Conservation (phyloP, 768 basidiomycete species). For the Phylloporus arenicola region DNA sequence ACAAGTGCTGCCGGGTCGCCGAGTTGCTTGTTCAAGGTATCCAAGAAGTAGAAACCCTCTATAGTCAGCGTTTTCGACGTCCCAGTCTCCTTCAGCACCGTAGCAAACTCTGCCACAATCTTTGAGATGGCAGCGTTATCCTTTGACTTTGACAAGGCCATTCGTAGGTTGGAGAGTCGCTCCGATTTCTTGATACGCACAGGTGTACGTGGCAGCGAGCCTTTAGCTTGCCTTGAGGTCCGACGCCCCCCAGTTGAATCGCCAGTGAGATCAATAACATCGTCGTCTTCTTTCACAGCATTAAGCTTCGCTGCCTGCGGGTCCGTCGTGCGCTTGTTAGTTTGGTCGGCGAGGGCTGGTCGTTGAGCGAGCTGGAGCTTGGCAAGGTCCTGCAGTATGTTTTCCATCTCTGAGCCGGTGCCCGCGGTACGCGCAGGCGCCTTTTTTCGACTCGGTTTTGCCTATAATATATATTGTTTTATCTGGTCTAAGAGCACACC, state of each 20-base stretch:
- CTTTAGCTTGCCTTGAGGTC: slow-evolving; percentile 12
- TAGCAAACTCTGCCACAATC: slow-evolving; percentile 56
- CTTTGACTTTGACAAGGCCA: slow-evolving; percentile 38
- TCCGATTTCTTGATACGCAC: slow-evolving; percentile 39
- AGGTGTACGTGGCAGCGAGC: slow-evolving; percentile 26
- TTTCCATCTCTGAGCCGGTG: slow-evolving; percentile 44
- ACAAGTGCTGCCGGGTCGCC: slow-evolving; percentile 59
- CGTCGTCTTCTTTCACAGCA: slow-evolving; percentile 12
- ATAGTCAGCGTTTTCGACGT: slow-evolving; percentile 62
- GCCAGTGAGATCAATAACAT: slow-evolving; percentile 44
- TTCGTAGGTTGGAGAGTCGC: slow-evolving; percentile 45
- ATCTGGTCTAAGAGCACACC: background rate
- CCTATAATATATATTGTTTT: slow-evolving; percentile 13
- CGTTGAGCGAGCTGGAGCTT: slow-evolving; percentile 53
- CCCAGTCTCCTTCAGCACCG: slow-evolving; percentile 53
- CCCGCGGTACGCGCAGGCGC: slow-evolving; percentile 16
- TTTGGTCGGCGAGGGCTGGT: slow-evolving; percentile 47
- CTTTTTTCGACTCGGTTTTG: slow-evolving; percentile 26
- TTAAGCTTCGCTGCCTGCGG: slow-evolving; percentile 32
- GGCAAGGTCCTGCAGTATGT: slow-evolving; percentile 53
- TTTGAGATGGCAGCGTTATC: slow-evolving; percentile 52
- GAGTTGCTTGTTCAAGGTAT: slow-evolving; percentile 64
- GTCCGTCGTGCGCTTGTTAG: slow-evolving; percentile 33
- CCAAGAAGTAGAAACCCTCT: slow-evolving; percentile 67
- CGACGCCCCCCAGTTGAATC: slow-evolving; percentile 32